Percentiles rank a stretch among this genome's conserved stretches.
Conservation (phyloP, 2,329 filamentous ascomycete genomes). For the Sclerotinia sclerotiorum region DNA sequence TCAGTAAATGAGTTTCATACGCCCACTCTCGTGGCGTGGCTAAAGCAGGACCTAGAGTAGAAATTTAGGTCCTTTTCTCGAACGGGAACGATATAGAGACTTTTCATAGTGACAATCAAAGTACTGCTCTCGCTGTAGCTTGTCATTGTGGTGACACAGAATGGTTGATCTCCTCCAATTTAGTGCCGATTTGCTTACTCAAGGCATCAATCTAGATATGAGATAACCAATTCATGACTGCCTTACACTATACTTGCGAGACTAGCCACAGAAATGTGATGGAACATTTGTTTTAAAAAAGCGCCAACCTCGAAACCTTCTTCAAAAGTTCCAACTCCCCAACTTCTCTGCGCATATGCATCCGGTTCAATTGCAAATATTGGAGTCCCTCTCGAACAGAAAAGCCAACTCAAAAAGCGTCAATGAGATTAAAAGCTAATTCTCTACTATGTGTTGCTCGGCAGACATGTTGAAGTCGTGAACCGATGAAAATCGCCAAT, state of each 20-base stretch:
- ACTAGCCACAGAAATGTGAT: constrained; percentile 5
- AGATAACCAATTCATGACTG: constrained; percentile 23
- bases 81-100: constrained; percentile 2
- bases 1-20: constrained; percentile 5
- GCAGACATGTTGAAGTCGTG: constrained; percentile 16
- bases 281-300: constrained; percentile 21
- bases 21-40: neutral
- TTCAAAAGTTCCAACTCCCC: constrained; percentile 21
- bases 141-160: constrained; percentile 6
- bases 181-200: neutral
- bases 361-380: constrained; percentile 15
- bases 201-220: neutral
- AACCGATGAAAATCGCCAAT: constrained; percentile 9
- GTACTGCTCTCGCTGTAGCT: constrained; percentile 16
- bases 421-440: constrained; percentile 3
- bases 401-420: neutral
- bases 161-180: constrained; percentile 6
- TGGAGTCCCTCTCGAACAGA: constrained; percentile 21
- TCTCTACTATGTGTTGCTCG: constrained; percentile 6
- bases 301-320: constrained; percentile 17
- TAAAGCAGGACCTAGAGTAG: constrained; percentile 6
- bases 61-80: constrained; percentile 8
- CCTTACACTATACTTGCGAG: constrained; percentile 22
- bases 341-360: constrained; percentile 20
- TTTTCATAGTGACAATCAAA: neutral